Conservation (phyloP, 306 rosid species). For the Cicer chorassanicum region DNA sequence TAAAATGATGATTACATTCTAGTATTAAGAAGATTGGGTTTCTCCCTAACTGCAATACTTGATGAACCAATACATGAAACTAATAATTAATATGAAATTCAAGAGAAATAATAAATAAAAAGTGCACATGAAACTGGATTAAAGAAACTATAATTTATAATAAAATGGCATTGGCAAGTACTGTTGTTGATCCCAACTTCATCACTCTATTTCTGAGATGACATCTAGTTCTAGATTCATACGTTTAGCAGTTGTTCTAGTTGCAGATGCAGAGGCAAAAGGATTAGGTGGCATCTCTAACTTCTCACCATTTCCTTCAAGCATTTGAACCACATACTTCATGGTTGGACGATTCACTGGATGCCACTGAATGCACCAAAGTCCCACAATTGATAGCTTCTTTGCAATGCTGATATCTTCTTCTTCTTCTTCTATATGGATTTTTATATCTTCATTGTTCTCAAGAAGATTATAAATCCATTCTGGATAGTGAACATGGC, state of each 20-base stretch:
- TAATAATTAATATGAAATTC: not conserved
- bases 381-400: constrained; percentile 47
- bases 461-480: constrained; percentile 44
- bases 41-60: too few species aligned
- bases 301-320: constrained; percentile 40
- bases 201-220: constrained; percentile 42
- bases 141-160: not conserved
- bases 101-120: not conserved
- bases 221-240: constrained; percentile 4
- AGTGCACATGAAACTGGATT: constrained; percentile 3
- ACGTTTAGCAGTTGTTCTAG: not conserved
- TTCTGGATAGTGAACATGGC: constrained; percentile 40
- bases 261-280: constrained; percentile 35
- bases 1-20: too few species aligned
- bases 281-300: constrained; percentile 49
- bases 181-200: constrained; percentile 19
- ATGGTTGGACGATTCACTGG: constrained; percentile 44
- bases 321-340: constrained; percentile 48
- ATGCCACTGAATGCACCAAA: constrained; percentile 49
- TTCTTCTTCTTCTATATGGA: constrained; percentile 41
- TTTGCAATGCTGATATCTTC: constrained; percentile 43
- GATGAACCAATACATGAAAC: not conserved
- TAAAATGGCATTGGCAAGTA: not conserved
- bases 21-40: too few species aligned
- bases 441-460: constrained; percentile 37